phyloP scores from a whole-genome alignment of 148 eudicot genomes.

The Rhododendron griersonianum region DNA sequence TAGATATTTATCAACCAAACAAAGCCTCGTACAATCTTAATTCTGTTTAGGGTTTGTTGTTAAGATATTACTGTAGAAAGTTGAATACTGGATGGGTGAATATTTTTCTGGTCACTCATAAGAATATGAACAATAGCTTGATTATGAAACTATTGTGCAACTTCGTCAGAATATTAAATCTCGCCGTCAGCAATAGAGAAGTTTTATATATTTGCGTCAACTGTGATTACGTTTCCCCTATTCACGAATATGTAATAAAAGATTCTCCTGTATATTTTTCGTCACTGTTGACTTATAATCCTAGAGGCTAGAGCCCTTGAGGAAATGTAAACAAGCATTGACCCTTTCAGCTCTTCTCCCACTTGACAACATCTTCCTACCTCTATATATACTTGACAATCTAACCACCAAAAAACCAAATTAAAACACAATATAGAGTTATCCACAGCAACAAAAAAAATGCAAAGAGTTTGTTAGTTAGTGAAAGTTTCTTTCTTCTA shows the following conservation, averaged over 20 bases:
- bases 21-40: not conserved
- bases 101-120: not conserved
- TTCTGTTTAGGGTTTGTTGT: not conserved
- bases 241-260: not conserved
- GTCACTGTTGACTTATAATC: not conserved
- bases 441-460: not conserved
- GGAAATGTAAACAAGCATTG: conserved; percentile 13
- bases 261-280: not conserved
- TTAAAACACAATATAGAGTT: not conserved
- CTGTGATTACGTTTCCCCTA: not conserved
- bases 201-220: not conserved
- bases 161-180: not conserved
- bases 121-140: not conserved
- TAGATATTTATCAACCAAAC: not conserved
- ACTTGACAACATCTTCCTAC: conserved; percentile 8
- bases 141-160: not conserved
- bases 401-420: conserved; percentile 6
- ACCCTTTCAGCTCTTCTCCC: conserved; percentile 11
- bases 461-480: not conserved
- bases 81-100: not conserved
- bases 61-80: not conserved
- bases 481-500: not conserved
- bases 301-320: not conserved
- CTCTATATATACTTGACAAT: not conserved
- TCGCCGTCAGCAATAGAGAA: not conserved